Evolutionary conservation across 2,329 filamentous ascomycete genomes (phyloP), one percentile per base, ranked within the genome.

Genomic region (Neonectria neomacrospora): DNA sequence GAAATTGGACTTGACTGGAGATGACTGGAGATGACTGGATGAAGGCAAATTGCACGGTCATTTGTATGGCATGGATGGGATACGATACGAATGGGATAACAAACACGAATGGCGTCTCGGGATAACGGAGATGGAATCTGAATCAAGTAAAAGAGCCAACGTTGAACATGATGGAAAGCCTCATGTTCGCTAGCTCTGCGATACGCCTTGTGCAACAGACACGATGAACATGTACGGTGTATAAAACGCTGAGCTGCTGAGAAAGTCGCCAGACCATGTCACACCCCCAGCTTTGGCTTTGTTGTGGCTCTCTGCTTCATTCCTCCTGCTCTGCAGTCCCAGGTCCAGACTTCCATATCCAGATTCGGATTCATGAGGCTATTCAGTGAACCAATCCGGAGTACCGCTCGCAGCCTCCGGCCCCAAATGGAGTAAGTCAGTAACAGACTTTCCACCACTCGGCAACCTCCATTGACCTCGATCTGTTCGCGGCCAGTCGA

Each of bases 81-180:
- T 26, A 26, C n/a, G 37, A 20, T 56, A 34, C 51, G 50, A 14
- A 42, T 30, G 26, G 51, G 51, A 55, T 41, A 54, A n/a, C 23
- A 26, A 26, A 6, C 50, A 60, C 41, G 45, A 34, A 50, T 45
- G 61, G 61, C 53, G 61, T 63, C 60, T 52, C 37, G 61, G 54
- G 52, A 60, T 52, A 56, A 60, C 32, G 39, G 59, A 57, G 30
- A 23, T 52, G 51, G 45, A 30, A 51, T 54, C 34, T 58, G 54
- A 51, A 54, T 54, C 39, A 37, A 57, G 32, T 42, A 32, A 37
- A 14, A 22, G 26, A 45, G 28, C 48, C 28, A 50, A 18, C 58
- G 37, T 30, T 58, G 42, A 45, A 51, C 39, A 45, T 32, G 23
- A 30, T 47, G 12, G 20, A 20, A 45, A 53, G 47, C 41, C 22